Conservation (phyloP, 228 moss, liverwort and hornwort genomes). For the Sphagnum magellanicum region DNA sequence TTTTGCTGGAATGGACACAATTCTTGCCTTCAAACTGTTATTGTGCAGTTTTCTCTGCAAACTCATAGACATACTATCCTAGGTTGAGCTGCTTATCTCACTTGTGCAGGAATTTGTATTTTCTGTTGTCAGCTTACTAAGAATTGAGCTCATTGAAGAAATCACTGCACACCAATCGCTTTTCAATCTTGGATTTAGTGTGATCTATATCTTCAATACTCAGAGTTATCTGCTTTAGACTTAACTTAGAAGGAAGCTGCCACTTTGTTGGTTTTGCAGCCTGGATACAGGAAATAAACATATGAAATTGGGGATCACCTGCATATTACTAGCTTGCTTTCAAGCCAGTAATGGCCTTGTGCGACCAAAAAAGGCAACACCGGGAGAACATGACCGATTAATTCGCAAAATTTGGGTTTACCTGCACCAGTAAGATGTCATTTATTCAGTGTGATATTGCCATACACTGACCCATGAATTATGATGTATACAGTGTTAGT, state of each 20-base stretch:
- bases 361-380: conserved; percentile 45
- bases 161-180: too few relatives aligned
- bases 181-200: not conserved
- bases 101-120: too few relatives aligned
- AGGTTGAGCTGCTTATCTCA: too few relatives aligned
- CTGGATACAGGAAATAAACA: conserved; percentile 62
- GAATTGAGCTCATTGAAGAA: too few relatives aligned
- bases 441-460: not conserved
- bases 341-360: conserved; percentile 68
- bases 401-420: conserved; percentile 70
- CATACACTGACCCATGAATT: not conserved
- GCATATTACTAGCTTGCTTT: conserved; percentile 55
- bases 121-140: too few relatives aligned
- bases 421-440: conserved; percentile 47
- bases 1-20: too few relatives aligned
- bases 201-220: not conserved
- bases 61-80: too few relatives aligned
- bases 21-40: too few relatives aligned
- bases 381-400: conserved; percentile 45
- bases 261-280: conserved; percentile 21
- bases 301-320: conserved; percentile 73
- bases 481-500: not conserved
- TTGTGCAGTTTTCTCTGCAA: too few relatives aligned
- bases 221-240: not conserved
- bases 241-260: not conserved